Evolutionary conservation across 1,139 yeast species (phyloP).

Genomic region (Taphrina confusa): DNA sequence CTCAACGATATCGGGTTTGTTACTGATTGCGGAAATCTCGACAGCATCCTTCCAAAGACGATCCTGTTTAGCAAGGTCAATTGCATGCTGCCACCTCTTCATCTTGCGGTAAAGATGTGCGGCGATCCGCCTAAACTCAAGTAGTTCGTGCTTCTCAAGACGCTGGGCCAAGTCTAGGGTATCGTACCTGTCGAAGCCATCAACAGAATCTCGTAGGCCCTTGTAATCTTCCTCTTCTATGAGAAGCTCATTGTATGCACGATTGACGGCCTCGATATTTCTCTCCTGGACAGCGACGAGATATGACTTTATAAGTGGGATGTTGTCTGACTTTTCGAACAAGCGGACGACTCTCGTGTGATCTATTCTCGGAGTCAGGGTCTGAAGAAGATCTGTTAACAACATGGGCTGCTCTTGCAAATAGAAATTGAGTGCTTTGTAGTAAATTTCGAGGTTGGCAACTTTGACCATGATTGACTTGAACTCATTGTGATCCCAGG

Average conservation of each 20-base stretch:
- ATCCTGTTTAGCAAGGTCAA: conserved; percentile 84
- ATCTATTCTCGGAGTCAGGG: conserved; percentile 86
- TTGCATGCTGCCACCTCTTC: conserved; percentile 88
- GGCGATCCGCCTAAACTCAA: conserved; percentile 93
- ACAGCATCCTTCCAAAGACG: conserved; percentile 94
- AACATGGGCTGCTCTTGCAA: conserved; percentile 89
- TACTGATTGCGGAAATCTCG: conserved; percentile 84
- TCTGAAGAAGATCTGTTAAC: conserved; percentile 81
- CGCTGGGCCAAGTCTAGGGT: conserved; percentile 89
- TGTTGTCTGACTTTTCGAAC: conserved; percentile 91
- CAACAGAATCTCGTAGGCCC: conserved; percentile 82
- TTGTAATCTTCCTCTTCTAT: conserved; percentile 97
- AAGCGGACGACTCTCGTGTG: conserved; percentile 93
- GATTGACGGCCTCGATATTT: conserved; percentile 87
- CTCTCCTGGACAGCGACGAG: conserved; percentile 86
- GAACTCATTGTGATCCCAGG: conserved; percentile 90
- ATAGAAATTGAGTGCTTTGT: conserved; percentile 94
- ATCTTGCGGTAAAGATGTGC: conserved; percentile 91
- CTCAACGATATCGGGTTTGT: conserved; percentile 77
- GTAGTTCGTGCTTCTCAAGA: conserved; percentile 83
- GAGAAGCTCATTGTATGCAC: conserved; percentile 91
- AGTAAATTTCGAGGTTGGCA: conserved; percentile 92
- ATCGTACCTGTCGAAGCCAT: conserved; percentile 86
- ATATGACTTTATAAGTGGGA: conserved; percentile 94
- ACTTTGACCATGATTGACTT: conserved; percentile 94